phyloP scores from a whole-genome alignment of 2,329 filamentous ascomycete genomes.

The Talaromyces sp. region DNA sequence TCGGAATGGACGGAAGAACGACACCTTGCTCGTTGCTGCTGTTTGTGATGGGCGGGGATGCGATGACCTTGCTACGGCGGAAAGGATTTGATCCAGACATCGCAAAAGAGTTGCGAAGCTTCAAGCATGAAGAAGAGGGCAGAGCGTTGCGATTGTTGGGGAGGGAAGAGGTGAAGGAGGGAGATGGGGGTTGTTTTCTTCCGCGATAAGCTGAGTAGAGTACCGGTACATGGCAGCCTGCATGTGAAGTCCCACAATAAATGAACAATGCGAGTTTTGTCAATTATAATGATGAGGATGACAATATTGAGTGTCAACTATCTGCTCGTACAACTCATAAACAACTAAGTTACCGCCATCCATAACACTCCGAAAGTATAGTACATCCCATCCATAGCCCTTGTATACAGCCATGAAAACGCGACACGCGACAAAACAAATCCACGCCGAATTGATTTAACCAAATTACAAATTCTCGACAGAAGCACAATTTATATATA shows the following conservation, averaged over 20 bases:
- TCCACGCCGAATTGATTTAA: background rate
- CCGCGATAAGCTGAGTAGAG: slow-evolving; percentile 2
- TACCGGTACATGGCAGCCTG: slow-evolving; percentile 6
- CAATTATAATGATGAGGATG: background rate
- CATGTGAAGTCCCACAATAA: slow-evolving; percentile 7
- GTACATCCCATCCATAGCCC: slow-evolving; percentile 9
- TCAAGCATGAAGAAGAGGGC: slow-evolving; percentile 30
- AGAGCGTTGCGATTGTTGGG: background rate
- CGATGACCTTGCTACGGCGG: slow-evolving; percentile 39
- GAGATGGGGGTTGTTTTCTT: background rate
- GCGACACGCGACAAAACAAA: background rate
- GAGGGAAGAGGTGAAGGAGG: background rate
- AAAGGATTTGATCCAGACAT: slow-evolving; percentile 52
- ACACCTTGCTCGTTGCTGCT: slow-evolving; percentile 26
- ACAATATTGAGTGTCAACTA: slow-evolving; percentile 4
- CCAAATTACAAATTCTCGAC: background rate
- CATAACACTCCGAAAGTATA: slow-evolving; percentile 9
- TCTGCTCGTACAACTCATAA: slow-evolving; percentile 1
- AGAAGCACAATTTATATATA: slow-evolving; percentile 1
- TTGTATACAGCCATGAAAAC: slow-evolving; percentile 4
- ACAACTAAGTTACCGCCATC: background rate
- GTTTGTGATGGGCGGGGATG: slow-evolving; percentile 11
- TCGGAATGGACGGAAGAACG: slow-evolving; percentile 23
- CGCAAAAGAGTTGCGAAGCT: slow-evolving; percentile 27
- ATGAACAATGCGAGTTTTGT: background rate